Percentiles rank a stretch among this genome's conserved stretches.
Conservation (phyloP, 768 basidiomycete genomes). For the Amyloporia xantha region DNA sequence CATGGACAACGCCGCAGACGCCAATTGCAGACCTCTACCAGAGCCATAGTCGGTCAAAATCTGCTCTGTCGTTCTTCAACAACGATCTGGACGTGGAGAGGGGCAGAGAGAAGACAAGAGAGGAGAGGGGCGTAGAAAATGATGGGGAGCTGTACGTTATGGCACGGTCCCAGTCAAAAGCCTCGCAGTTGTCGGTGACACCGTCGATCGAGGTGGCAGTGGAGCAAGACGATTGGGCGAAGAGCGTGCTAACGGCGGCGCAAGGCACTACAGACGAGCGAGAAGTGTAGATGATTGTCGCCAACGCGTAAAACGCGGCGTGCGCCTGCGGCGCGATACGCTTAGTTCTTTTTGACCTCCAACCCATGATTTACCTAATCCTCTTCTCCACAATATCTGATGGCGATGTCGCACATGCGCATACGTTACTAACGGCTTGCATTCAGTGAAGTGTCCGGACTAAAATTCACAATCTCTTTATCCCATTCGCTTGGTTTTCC, state of each 20-base stretch:
- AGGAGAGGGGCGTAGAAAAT: neutral
- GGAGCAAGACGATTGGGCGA: constrained; percentile 62
- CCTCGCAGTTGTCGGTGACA: constrained; percentile 36
- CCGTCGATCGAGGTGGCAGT: constrained; percentile 33
- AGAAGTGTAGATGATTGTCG: neutral
- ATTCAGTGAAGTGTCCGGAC: neutral
- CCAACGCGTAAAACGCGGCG: no score
- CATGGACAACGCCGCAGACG: constrained; percentile 18
- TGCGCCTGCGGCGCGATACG: no score
- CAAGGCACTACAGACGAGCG: neutral
- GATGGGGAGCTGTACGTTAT: neutral
- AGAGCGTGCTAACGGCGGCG: constrained; percentile 63
- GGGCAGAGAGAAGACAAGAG: neutral
- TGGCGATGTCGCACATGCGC: no score
- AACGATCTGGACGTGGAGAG: constrained; percentile 6
- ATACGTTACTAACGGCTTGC: neutral
- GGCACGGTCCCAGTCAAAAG: constrained; percentile 6
- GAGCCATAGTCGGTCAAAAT: constrained; percentile 13
- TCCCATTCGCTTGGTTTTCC: neutral
- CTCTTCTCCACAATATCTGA: no score
- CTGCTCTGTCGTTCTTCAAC: constrained; percentile 10
- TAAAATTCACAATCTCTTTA: neutral
- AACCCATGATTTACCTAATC: no score
- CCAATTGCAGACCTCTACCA: constrained; percentile 24
- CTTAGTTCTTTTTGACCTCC: no score